These are phyloP conservation scores for Circinella minor DNA, from an alignment of 371 early-diverging fungal species.

Conservation along the genomic window DNA sequence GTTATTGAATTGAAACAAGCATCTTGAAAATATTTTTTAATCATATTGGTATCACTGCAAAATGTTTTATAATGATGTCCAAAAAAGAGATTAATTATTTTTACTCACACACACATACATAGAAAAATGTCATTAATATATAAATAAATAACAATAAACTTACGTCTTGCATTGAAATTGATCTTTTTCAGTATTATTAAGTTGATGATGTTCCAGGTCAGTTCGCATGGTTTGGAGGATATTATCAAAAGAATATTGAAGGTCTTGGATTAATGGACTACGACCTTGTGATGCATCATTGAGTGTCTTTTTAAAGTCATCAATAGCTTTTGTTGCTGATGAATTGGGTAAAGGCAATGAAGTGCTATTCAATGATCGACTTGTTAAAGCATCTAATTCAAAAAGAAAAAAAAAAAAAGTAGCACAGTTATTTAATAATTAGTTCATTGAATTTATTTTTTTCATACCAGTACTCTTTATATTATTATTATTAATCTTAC, in stretches of 20 bases:
- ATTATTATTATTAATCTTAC: conserved; percentile 5
- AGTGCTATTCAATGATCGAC: conserved; percentile 11
- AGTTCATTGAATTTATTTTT: no score
- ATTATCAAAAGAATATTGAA: conserved; percentile 32
- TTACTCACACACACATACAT: neutral
- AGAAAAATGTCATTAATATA: neutral
- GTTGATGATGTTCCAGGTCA: conserved; percentile 29
- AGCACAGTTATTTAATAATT: neutral
- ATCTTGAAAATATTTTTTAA: conserved; percentile 35
- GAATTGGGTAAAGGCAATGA: conserved; percentile 29
- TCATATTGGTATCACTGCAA: conserved; percentile 32
- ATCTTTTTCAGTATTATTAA: conserved; percentile 15
- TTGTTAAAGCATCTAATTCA: conserved; percentile 27
- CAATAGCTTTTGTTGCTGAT: conserved; percentile 32
- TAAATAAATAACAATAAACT: neutral
- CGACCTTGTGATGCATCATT: conserved; percentile 32
- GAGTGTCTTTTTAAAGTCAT: conserved; percentile 29
- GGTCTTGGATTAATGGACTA: conserved; percentile 19
- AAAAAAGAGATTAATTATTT: no score
- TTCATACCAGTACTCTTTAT: neutral
- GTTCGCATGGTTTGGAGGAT: conserved; percentile 18
- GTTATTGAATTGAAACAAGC: conserved; percentile 26
- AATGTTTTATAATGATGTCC: no score
- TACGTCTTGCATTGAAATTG: conserved; percentile 32
- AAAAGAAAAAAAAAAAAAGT: conserved; percentile 15